A percentile compares a stretch with the other conserved stretches of the same genome.
Evolutionary conservation across 257 asterid species (phyloP).

Genomic region (Solanum sejunctum): DNA sequence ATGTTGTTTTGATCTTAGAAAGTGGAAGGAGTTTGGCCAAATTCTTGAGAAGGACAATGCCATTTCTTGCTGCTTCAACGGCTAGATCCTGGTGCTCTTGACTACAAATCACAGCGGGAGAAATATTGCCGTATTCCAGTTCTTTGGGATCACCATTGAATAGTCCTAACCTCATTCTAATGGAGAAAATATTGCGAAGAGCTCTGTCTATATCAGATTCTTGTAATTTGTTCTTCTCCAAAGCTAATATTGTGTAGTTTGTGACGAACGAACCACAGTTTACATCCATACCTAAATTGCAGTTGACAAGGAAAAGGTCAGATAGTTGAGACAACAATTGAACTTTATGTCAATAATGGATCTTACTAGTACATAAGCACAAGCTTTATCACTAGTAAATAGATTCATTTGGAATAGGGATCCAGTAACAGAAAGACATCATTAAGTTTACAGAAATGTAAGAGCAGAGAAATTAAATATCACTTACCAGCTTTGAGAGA

Average conservation of each 20-base stretch:
- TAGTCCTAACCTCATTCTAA: slow-evolving; percentile 56
- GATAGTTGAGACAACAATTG: background rate
- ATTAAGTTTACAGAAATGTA: background rate
- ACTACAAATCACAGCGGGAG: slow-evolving; percentile 31
- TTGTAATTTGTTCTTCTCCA: slow-evolving; percentile 25
- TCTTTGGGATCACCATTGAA: slow-evolving; percentile 45
- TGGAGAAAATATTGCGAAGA: slow-evolving; percentile 49
- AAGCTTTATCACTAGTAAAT: background rate
- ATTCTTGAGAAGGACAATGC: slow-evolving; percentile 69
- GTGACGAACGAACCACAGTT: slow-evolving; percentile 45
- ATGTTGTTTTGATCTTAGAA: slow-evolving; percentile 18
- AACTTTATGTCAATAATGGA: background rate
- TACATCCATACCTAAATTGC: slow-evolving; percentile 53
- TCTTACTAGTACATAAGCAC: background rate
- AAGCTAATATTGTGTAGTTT: slow-evolving; percentile 37
- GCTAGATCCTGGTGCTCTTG: slow-evolving; percentile 41
- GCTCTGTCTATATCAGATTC: slow-evolving; percentile 51
- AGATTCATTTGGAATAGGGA: background rate
- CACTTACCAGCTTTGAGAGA: slow-evolving; percentile 59
- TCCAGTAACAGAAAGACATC: background rate
- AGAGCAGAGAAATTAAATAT: background rate
- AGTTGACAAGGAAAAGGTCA: background rate
- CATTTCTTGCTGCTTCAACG: slow-evolving; percentile 50
- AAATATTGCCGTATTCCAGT: slow-evolving; percentile 25
- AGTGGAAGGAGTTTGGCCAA: slow-evolving; percentile 40